Evolutionary conservation across 441 rosid genomes (phyloP), one percentile per base, ranked within the genome.

Genomic region (Pelargonium myrrhifolium): DNA sequence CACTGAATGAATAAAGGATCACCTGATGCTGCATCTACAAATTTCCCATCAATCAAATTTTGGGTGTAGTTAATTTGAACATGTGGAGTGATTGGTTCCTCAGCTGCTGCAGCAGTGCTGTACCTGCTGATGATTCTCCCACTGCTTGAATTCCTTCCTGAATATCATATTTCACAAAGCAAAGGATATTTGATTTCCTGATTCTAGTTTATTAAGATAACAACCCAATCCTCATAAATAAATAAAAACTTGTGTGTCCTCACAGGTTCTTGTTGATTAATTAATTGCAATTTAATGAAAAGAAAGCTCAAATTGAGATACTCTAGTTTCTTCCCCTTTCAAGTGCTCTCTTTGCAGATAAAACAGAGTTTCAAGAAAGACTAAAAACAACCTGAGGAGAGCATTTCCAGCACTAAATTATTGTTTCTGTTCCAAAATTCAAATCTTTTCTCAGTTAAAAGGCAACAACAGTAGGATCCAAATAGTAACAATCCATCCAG

Each of bases 11-110:
- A 45, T 20, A 11, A 26, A 40, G 7, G 22, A 65, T 35, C 64
- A 83, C 87, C 87, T 22, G 83, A 83, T 66, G 77, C 87, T 35
- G 87, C 73, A 74, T 83, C 83, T 0, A 81, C 80, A 64, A 79
- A 83, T 55, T 83, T 61, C 56, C 84, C 87, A 66, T 79, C 68
- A 35, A 83, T 83, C 35, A 83, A 39, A 69, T 67, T 28, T 77
- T 81, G 81, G 21, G 80, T 83, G 68, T 79, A 74, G 35, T 35
- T n/a, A 21, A 83, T 66, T 64, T 79, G 72, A 66, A 80, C 81
- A 0, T 77, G 68, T 28, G 83, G 87, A 62, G 56, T 59, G 51
- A 81, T 72, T 51, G 72, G 79, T 70, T 72, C 81, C 73, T 77
- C 85, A 2, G 69, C 22, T 9, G 67, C 78, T 3, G 81, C 74